These are phyloP conservation scores for Beauveria brongniartii DNA, from an alignment of 2,329 filamentous ascomycete genomes.

Conservation along the genomic window DNA sequence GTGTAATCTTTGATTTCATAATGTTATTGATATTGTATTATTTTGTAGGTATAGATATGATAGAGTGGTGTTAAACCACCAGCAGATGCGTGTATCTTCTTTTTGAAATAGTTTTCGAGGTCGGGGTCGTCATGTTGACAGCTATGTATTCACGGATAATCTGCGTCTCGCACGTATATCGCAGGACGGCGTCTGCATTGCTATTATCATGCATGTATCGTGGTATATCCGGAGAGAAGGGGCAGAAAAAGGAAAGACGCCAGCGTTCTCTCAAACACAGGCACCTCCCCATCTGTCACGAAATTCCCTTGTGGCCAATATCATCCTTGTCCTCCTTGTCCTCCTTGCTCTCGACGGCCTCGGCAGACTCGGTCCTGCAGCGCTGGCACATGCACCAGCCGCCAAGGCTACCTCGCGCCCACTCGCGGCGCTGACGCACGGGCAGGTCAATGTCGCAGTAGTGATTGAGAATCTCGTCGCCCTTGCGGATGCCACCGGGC, in stretches of 20 bases:
- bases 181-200: neutral
- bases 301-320: neutral
- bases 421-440: constrained; percentile 76
- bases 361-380: constrained; percentile 62
- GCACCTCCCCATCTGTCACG: neutral
- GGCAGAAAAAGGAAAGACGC: neutral
- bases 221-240: neutral
- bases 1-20: neutral
- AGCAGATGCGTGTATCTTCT: neutral
- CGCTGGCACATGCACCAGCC: constrained; percentile 81
- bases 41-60: too few relatives aligned
- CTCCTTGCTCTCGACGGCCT: neutral
- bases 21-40: neutral
- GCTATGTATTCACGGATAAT: neutral
- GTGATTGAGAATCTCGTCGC: constrained; percentile 84
- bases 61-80: too few relatives aligned
- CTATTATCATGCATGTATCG: neutral
- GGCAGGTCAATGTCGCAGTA: constrained; percentile 81
- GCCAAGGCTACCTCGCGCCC: constrained; percentile 80
- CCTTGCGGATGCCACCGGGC: constrained; percentile 59
- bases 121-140: neutral
- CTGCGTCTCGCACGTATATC: neutral
- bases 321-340: neutral
- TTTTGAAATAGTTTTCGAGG: neutral
- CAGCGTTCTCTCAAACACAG: neutral